A percentile compares a stretch with the other conserved stretches of the same genome.
Evolutionary conservation across 257 asterid species (phyloP).

Genomic region (Nyctanthes arbortristis): DNA sequence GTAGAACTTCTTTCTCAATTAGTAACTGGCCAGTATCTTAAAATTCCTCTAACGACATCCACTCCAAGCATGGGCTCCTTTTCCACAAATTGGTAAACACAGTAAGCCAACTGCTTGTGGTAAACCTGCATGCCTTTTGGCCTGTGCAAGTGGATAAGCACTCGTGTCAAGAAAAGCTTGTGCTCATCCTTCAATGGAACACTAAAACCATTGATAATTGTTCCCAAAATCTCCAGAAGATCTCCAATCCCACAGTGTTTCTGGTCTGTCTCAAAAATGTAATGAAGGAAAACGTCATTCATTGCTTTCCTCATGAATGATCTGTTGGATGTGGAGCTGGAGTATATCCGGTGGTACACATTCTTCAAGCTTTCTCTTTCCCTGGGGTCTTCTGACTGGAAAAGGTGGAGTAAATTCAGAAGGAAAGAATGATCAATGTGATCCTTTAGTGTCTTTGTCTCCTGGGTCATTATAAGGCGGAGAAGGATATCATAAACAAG

Average conservation of each 20-base stretch:
- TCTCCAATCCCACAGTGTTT: slow-evolving; percentile 74
- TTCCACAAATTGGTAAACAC: slow-evolving; percentile 70
- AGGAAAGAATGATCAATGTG: slow-evolving; percentile 51
- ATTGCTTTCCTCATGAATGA: slow-evolving; percentile 76
- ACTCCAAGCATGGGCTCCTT: slow-evolving; percentile 68
- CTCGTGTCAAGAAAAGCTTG: slow-evolving; percentile 57
- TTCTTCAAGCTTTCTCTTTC: slow-evolving; percentile 72
- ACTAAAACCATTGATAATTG: slow-evolving; percentile 73
- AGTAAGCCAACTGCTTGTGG: slow-evolving; percentile 71
- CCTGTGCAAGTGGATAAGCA: slow-evolving; percentile 67
- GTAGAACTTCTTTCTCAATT: slow-evolving; percentile 77
- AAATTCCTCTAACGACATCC: slow-evolving; percentile 51
- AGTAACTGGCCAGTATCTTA: slow-evolving; percentile 68
- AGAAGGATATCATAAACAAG: slow-evolving; percentile 70
- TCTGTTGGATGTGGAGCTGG: slow-evolving; percentile 54
- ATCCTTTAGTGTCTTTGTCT: slow-evolving; percentile 35
- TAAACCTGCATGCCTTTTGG: slow-evolving; percentile 71
- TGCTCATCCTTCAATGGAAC: slow-evolving; percentile 81
- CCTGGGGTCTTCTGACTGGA: slow-evolving; percentile 75
- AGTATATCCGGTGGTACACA: slow-evolving; percentile 59
- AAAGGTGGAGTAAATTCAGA: slow-evolving; percentile 52
- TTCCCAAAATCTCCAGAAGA: slow-evolving; percentile 76
- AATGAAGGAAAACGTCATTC: slow-evolving; percentile 65
- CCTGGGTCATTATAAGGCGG: slow-evolving; percentile 34
- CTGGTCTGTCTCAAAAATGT: slow-evolving; percentile 53